Evolutionary conservation across 768 basidiomycete genomes (phyloP).

Genomic region (Sporobolomyces roseus): DNA sequence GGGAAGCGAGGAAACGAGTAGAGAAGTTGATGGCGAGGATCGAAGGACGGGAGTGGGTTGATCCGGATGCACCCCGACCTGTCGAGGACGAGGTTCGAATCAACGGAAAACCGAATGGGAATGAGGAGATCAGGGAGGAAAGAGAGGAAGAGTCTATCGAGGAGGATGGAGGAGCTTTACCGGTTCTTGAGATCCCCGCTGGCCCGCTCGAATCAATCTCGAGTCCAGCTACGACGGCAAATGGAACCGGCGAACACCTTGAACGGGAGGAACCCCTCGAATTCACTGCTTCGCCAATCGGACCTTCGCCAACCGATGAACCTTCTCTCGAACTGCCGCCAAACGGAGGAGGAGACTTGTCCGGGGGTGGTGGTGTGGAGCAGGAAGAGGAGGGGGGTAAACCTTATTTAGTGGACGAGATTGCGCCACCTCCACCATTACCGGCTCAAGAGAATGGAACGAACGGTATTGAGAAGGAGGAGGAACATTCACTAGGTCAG

Average conservation of each 20-base stretch:
- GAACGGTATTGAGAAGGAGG: background rate
- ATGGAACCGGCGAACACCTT: too few species aligned
- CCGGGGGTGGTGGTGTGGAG: background rate
- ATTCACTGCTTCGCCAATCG: too few species aligned
- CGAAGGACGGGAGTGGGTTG: constrained; percentile 26
- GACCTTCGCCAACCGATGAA: background rate
- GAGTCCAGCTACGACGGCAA: background rate
- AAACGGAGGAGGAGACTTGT: background rate
- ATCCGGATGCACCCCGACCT: background rate
- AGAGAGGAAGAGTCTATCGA: background rate
- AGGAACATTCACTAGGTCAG: too few species aligned
- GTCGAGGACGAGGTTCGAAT: too few species aligned
- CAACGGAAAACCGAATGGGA: background rate
- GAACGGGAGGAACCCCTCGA: too few species aligned
- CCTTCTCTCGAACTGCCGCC: background rate
- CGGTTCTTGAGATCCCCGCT: background rate
- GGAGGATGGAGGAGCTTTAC: too few species aligned
- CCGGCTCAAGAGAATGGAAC: background rate
- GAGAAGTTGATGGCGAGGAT: constrained; percentile 28
- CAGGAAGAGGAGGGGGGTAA: background rate
- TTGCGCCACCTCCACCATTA: constrained; percentile 16
- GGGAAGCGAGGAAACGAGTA: constrained; percentile 17
- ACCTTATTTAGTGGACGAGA: constrained; percentile 24
- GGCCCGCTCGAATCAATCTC: background rate
- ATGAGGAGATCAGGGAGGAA: too few species aligned